Conservation (phyloP, 495 filamentous ascomycete genomes). For the Durotheca rogersii region DNA sequence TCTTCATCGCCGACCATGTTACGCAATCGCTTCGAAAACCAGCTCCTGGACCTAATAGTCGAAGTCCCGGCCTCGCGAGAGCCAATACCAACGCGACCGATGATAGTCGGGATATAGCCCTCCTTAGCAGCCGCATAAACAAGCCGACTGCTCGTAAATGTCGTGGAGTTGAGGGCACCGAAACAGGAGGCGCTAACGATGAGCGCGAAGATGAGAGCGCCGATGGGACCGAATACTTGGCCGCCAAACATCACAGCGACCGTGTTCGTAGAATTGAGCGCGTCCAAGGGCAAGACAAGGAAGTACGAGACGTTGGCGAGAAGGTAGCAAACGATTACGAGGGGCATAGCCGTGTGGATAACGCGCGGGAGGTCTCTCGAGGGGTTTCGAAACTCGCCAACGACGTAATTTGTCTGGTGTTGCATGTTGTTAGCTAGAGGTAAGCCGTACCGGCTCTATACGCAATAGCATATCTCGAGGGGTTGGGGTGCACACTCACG, state of each 20-base stretch:
- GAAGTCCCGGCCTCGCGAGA: constrained; percentile 39
- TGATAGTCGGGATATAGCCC: constrained; percentile 83
- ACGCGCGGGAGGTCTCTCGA: constrained; percentile 87
- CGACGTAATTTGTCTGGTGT: constrained; percentile 87
- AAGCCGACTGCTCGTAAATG: constrained; percentile 88
- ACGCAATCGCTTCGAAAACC: constrained; percentile 57
- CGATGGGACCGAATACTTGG: constrained; percentile 82
- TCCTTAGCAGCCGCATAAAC: constrained; percentile 95
- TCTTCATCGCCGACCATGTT: constrained; percentile 61
- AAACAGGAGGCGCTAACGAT: constrained; percentile 87
- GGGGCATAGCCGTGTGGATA: constrained; percentile 94
- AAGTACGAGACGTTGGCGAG: constrained; percentile 92
- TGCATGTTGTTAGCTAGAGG: constrained; percentile 19
- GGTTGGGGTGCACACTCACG: constrained; percentile 54
- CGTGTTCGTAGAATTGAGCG: constrained; percentile 84
- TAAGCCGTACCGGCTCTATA: no score
- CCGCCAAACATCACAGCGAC: constrained; percentile 91
- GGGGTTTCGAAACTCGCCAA: constrained; percentile 92
- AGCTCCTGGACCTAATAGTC: constrained; percentile 58
- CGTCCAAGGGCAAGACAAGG: constrained; percentile 79
- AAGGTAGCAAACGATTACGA: constrained; percentile 88
- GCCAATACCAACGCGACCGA: constrained; percentile 79
- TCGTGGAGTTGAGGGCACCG: constrained; percentile 90
- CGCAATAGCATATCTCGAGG: not conserved
- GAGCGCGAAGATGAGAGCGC: constrained; percentile 82